Evolutionary conservation across 1,284 basidiomycete genomes (phyloP), one percentile per base, ranked within the genome.

Genomic region (Leccinum subrobustum): DNA sequence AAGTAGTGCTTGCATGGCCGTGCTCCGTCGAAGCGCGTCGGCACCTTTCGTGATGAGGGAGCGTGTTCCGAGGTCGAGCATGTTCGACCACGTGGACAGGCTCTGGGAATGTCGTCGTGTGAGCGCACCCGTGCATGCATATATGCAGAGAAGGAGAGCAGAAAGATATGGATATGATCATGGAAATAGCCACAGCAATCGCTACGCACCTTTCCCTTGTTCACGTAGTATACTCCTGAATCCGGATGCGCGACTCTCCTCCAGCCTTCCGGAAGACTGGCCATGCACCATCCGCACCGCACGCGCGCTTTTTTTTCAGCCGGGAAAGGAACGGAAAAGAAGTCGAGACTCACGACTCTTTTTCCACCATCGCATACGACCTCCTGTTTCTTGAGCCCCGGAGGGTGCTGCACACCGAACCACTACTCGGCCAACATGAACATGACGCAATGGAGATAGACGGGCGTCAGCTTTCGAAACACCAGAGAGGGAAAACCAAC

Each of bases 211-310:
- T 60, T 69, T 4, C 67, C 70, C 47, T 60, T 27, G 7, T 74
- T 57, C 35, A 69, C 63, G 50, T 67, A 75, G 29, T 72, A 74
- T 7, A 62, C 54, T 12, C 73, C 71, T n/a, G 51, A 58, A 4
- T 74, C 71, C 16, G 71, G 73, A 56, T 72, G 73, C 6, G 59
- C 61, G 37, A 74, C 33, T 56, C 42, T 69, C 20, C 23, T 50
- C 70, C 73, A 72, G n/a, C 64, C 72, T 11, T 25, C 12, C 1
- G 70, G 63, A 48, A 62, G 60, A 14, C 67, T 65, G 8, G 11
- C 16, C 50, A n/a, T 4, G 11, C 48, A 14, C 23, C 12, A 9
- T n/a, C 25, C 29, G 9, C 31, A 12, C 23, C 48, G 14, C 4
- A 14, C 48, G 27, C 14, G 16, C 5, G 7, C 7, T 27, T 27